These are phyloP conservation scores for Corymbia citriodora DNA, from an alignment of 441 rosid species.

Conservation along the genomic window DNA sequence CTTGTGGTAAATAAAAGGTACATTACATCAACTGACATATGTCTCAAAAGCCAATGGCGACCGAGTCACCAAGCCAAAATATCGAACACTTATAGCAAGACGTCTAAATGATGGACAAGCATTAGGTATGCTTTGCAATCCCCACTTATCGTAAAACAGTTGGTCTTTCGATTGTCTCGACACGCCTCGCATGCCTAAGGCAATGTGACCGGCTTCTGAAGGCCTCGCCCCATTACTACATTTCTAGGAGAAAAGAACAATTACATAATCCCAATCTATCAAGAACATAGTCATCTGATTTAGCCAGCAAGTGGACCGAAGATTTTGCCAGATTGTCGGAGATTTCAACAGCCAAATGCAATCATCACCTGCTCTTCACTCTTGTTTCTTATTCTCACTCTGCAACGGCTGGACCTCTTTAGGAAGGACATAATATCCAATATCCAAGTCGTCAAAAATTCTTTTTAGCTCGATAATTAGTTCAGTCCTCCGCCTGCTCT, in stretches of 20 bases:
- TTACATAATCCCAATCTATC: background rate
- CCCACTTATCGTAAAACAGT: background rate
- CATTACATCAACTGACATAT: background rate
- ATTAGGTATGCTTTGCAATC: background rate
- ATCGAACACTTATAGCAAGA: background rate
- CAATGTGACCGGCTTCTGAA: background rate
- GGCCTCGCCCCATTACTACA: background rate
- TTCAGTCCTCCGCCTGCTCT: slow-evolving; percentile 46
- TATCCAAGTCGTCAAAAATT: slow-evolving; percentile 55
- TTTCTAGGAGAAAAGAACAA: background rate
- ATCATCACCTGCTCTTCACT: background rate
- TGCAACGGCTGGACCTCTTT: slow-evolving; percentile 45
- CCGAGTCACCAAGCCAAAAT: background rate
- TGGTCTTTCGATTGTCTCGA: background rate
- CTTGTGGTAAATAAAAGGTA: background rate
- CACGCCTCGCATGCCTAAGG: background rate
- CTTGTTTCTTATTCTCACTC: background rate
- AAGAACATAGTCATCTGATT: background rate
- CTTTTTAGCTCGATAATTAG: slow-evolving; percentile 48
- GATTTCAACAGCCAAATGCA: background rate
- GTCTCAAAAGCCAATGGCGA: background rate
- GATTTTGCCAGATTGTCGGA: background rate
- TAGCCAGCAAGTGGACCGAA: background rate
- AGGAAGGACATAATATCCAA: slow-evolving; percentile 52
- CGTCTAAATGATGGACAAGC: background rate